phyloP scores from a whole-genome alignment of 2,329 filamentous ascomycete genomes.

The Sporothrix pallida region DNA sequence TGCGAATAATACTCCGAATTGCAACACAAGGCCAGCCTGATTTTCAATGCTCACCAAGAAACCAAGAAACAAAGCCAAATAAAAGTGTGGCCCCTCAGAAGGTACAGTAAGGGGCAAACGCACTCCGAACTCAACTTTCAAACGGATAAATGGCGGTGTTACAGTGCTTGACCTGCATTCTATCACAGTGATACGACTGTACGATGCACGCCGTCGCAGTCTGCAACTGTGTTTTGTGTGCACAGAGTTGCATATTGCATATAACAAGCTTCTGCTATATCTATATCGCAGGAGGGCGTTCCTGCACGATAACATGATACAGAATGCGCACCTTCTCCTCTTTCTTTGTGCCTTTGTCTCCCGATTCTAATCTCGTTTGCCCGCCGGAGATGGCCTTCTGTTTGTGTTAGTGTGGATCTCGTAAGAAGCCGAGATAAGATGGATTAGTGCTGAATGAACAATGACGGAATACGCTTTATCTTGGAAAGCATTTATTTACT shows the following conservation, averaged over 20 bases:
- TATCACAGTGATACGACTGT: not conserved
- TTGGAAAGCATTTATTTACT: not conserved
- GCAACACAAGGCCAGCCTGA: constrained; percentile 1
- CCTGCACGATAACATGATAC: constrained; percentile 12
- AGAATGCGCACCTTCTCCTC: constrained; percentile 1
- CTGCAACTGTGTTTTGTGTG: not conserved
- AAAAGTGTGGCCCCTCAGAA: not conserved
- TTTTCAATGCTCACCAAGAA: too few species aligned
- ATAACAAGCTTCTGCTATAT: constrained; percentile 19
- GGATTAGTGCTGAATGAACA: not conserved
- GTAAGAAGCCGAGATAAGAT: constrained; percentile 16
- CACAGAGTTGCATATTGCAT: constrained; percentile 24
- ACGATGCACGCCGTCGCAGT: not conserved
- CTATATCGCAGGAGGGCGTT: not conserved
- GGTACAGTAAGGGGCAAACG: not conserved
- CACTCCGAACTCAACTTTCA: not conserved
- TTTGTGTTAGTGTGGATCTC: constrained; percentile 25
- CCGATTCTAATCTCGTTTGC: constrained; percentile 5
- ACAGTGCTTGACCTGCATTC: not conserved
- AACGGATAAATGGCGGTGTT: not conserved
- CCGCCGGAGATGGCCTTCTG: constrained; percentile 10
- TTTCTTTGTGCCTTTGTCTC: not conserved
- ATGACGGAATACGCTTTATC: not conserved
- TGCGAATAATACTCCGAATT: constrained; percentile 20
- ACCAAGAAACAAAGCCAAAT: too few species aligned